Percentiles rank a stretch among this genome's conserved stretches.
These are phyloP conservation scores for Trichoderma harzianum DNA, from an alignment of 2,329 filamentous ascomycete species.

Conservation along the genomic window DNA sequence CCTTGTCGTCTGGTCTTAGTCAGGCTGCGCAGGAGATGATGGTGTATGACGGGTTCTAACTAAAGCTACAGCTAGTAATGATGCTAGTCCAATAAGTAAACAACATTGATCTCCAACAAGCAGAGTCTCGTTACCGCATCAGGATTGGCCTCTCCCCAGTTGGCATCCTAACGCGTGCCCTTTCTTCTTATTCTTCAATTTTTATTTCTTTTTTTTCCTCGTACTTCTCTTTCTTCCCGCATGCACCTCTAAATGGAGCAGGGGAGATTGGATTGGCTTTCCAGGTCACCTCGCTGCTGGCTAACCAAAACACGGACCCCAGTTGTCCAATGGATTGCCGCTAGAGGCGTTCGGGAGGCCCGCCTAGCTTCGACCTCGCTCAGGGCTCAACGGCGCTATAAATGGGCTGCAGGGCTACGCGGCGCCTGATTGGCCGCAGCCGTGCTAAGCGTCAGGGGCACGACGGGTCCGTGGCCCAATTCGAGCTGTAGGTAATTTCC, in stretches of 20 bases:
- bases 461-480: not conserved
- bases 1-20: not conserved
- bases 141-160: not conserved
- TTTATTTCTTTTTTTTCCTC: not conserved
- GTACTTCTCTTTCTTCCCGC: not conserved
- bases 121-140: not conserved
- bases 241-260: not conserved
- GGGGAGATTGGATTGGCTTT: not conserved
- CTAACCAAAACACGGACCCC: not conserved
- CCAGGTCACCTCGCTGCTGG: not conserved
- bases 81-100: not conserved
- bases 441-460: conserved; percentile 15
- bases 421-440: conserved; percentile 8
- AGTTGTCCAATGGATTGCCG: conserved; percentile 1
- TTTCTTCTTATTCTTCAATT: not conserved
- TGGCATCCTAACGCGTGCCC: not conserved
- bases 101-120: not conserved
- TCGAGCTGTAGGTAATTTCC: conserved; percentile 14
- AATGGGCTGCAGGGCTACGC: not conserved
- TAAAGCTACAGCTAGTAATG: not conserved
- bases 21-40: not conserved
- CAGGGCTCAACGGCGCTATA: conserved; percentile 1
- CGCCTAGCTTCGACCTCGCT: not conserved
- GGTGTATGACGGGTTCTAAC: not conserved
- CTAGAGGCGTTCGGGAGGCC: conserved; percentile 6